Conservation (phyloP, 352 stramenopile species). For the Phytophthora sansomeana region DNA sequence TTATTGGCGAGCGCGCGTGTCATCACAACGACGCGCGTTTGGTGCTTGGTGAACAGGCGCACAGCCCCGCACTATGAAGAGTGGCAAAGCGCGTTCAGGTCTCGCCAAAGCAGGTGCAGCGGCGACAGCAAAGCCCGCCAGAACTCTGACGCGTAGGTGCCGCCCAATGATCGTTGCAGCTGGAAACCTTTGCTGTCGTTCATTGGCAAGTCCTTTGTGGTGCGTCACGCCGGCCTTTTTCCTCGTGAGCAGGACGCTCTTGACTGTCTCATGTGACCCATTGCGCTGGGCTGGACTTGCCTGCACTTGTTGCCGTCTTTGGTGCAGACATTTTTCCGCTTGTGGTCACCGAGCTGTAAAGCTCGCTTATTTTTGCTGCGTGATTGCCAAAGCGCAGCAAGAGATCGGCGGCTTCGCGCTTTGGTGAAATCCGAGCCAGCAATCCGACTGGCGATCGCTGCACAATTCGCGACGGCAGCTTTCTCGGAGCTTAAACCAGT, state of each 20-base stretch:
- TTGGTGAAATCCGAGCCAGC: slow-evolving; percentile 24
- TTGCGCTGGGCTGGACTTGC: too few relatives aligned
- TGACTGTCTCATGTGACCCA: slow-evolving; percentile 47
- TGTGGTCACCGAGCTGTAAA: too few relatives aligned
- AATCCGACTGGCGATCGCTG: slow-evolving; percentile 3
- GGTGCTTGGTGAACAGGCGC: slow-evolving; percentile 38
- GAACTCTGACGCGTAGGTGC: slow-evolving; percentile 25
- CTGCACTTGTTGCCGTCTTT: slow-evolving; percentile 10
- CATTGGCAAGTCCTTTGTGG: slow-evolving; percentile 23
- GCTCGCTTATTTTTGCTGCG: slow-evolving; percentile 29
- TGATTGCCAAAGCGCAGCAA: not conserved
- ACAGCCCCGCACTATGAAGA: slow-evolving; percentile 6
- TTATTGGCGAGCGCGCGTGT: slow-evolving; percentile 22
- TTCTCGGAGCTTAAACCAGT: slow-evolving; percentile 18
- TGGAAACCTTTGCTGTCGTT: not conserved
- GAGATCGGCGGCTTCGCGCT: not conserved
- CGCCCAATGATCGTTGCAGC: slow-evolving; percentile 18
- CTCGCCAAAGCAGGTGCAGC: not conserved
- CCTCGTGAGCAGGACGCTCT: slow-evolving; percentile 28
- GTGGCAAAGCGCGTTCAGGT: slow-evolving; percentile 7
- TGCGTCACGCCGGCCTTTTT: slow-evolving; percentile 22
- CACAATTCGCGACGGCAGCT: slow-evolving; percentile 11
- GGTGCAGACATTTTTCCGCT: slow-evolving; percentile 1
- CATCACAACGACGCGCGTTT: slow-evolving; percentile 35
- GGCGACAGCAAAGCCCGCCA: slow-evolving; percentile 7